phyloP scores from a whole-genome alignment of 2,329 filamentous ascomycete genomes.

The Parastagonospora nodorum region DNA sequence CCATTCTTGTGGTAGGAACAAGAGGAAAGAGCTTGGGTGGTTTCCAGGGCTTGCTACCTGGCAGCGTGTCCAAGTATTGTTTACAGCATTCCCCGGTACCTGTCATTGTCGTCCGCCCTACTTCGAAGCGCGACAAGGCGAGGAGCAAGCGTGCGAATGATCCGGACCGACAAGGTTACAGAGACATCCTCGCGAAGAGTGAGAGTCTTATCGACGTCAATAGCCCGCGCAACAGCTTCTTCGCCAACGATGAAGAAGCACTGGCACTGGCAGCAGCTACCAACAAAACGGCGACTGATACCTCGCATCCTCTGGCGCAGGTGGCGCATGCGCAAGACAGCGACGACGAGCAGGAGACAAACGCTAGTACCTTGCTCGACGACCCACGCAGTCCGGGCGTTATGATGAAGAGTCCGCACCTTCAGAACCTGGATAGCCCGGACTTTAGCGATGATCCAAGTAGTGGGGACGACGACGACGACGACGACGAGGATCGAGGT shows the following conservation, averaged over 20 bases:
- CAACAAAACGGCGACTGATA: constrained; percentile 38
- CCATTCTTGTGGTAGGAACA: constrained; percentile 88
- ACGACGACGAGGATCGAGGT: constrained; percentile 26
- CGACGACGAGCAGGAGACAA: constrained; percentile 20
- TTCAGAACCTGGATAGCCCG: constrained; percentile 47
- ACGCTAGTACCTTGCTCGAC: constrained; percentile 18
- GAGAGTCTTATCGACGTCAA: constrained; percentile 59
- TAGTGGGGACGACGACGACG: constrained; percentile 39
- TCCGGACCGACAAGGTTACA: constrained; percentile 74
- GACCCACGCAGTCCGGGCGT: constrained; percentile 38
- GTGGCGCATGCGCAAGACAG: constrained; percentile 28
- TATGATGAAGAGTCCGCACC: constrained; percentile 48
- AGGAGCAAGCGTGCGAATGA: constrained; percentile 83
- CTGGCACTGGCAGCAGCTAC: constrained; percentile 56
- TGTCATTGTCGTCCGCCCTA: constrained; percentile 88
- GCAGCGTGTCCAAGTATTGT: constrained; percentile 92
- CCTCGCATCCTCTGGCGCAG: constrained; percentile 37
- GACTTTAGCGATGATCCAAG: constrained; percentile 43
- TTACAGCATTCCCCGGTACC: constrained; percentile 91
- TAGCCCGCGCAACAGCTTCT: constrained; percentile 52
- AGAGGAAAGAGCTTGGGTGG: constrained; percentile 82
- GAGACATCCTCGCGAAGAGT: constrained; percentile 74
- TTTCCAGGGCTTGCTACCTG: constrained; percentile 83
- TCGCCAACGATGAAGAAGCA: constrained; percentile 50
- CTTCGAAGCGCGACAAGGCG: constrained; percentile 86